Conservation (phyloP, 108 stramenopile genomes). For the Schizochytrium sp. region DNA sequence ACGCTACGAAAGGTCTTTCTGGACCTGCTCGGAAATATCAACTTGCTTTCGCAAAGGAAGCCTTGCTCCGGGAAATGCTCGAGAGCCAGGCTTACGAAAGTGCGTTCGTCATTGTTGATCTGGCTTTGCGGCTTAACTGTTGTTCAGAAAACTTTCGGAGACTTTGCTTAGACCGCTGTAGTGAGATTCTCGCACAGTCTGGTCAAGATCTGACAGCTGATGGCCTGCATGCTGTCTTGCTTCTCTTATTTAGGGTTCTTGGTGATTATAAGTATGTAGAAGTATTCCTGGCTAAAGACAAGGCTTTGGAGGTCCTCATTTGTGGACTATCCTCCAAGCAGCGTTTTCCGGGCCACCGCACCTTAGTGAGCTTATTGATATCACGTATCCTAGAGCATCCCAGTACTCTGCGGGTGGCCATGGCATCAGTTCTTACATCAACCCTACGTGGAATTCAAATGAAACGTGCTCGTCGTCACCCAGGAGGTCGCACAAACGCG, state of each 20-base stretch:
- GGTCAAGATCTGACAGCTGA: neutral
- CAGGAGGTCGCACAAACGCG: neutral
- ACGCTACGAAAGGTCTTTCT: neutral
- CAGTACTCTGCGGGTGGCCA: slow-evolving; percentile 13
- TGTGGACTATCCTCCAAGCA: neutral
- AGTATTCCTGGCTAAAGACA: neutral
- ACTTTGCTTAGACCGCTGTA: neutral
- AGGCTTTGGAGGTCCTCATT: slow-evolving; percentile 43
- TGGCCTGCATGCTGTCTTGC: neutral
- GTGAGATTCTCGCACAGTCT: neutral
- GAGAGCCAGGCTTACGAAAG: neutral
- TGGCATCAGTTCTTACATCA: slow-evolving; percentile 47
- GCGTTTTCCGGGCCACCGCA: slow-evolving; percentile 30
- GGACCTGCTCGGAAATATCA: neutral
- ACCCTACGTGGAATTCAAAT: neutral
- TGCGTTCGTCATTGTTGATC: neutral
- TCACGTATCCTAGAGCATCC: slow-evolving; percentile 44
- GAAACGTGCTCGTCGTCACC: neutral
- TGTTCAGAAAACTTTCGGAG: neutral
- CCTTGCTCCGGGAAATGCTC: neutral
- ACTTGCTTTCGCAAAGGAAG: neutral
- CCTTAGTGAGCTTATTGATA: slow-evolving; percentile 4
- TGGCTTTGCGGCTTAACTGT: neutral
- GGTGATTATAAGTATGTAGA: neutral
- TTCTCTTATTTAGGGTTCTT: neutral